These are phyloP conservation scores for Lanzia echinophila DNA, from an alignment of 2,329 filamentous ascomycete species.

Conservation along the genomic window DNA sequence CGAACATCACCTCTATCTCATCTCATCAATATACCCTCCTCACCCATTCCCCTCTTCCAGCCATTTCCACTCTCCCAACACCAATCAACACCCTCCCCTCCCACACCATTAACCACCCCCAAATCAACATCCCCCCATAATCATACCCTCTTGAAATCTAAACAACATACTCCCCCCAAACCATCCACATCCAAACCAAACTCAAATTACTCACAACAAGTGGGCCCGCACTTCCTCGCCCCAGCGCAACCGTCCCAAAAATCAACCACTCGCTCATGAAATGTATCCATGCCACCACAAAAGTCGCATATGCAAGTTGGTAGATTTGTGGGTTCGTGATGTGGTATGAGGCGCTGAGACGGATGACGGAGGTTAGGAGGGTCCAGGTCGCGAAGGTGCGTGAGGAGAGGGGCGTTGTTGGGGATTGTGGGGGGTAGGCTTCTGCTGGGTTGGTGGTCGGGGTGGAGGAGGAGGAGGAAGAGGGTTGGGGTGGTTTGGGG, in stretches of 20 bases:
- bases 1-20: no score
- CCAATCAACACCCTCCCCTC: no score
- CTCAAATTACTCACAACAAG: constrained; percentile 43
- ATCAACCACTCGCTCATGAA: constrained; percentile 68
- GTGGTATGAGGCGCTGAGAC: constrained; percentile 62
- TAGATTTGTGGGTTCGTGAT: constrained; percentile 53
- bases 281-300: constrained; percentile 50
- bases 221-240: constrained; percentile 48
- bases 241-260: constrained; percentile 67
- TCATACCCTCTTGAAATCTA: background rate
- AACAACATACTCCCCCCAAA: constrained; percentile 62
- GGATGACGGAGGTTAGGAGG: constrained; percentile 51
- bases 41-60: no score
- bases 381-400: constrained; percentile 70
- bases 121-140: no score
- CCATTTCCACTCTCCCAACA: no score
- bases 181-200: constrained; percentile 56
- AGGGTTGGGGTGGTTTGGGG: background rate
- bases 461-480: constrained; percentile 39
- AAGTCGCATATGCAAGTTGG: constrained; percentile 58
- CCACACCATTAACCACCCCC: no score
- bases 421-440: constrained; percentile 58
- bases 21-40: no score
- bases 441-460: constrained; percentile 61
- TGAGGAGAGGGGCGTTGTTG: constrained; percentile 68